phyloP scores from a whole-genome alignment of 2,329 filamentous ascomycete species.

The Ophiostoma sp. region DNA sequence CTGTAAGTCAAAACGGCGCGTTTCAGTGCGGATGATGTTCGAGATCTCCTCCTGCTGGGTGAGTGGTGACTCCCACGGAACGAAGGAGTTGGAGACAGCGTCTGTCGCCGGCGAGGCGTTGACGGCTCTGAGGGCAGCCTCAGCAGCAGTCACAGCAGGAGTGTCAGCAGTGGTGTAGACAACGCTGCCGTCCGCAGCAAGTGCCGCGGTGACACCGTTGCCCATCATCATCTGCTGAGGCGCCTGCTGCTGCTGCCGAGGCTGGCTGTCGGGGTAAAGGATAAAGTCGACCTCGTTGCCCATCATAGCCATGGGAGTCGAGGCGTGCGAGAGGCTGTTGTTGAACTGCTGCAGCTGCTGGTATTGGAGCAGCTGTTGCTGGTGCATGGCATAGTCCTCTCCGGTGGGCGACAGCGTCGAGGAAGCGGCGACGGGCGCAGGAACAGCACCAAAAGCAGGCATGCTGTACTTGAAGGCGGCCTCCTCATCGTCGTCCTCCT shows the following conservation, averaged over 20 bases:
- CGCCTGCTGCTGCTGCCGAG: slow-evolving; percentile 4
- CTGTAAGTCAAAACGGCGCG: not conserved
- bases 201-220: not conserved
- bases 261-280: slow-evolving; percentile 30
- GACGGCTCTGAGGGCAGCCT: not conserved
- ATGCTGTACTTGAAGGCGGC: not conserved
- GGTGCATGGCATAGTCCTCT: not conserved
- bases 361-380: not conserved
- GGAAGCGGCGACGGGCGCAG: not conserved
- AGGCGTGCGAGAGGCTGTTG: not conserved
- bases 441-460: not conserved
- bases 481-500: not conserved
- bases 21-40: slow-evolving; percentile 17
- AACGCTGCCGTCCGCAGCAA: slow-evolving; percentile 25
- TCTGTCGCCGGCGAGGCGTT: not conserved
- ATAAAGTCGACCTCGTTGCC: slow-evolving; percentile 31
- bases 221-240: slow-evolving; percentile 25
- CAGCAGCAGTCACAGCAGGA: not conserved
- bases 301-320: not conserved
- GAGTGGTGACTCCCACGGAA: slow-evolving; percentile 32
- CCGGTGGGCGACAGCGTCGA: slow-evolving; percentile 2
- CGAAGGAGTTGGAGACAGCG: slow-evolving; percentile 21
- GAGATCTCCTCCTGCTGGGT: slow-evolving; percentile 24
- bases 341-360: slow-evolving; percentile 1
- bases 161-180: slow-evolving; percentile 4